Conservation (phyloP, 2,329 filamentous ascomycete species). For the Beauveria pseudobassiana region DNA sequence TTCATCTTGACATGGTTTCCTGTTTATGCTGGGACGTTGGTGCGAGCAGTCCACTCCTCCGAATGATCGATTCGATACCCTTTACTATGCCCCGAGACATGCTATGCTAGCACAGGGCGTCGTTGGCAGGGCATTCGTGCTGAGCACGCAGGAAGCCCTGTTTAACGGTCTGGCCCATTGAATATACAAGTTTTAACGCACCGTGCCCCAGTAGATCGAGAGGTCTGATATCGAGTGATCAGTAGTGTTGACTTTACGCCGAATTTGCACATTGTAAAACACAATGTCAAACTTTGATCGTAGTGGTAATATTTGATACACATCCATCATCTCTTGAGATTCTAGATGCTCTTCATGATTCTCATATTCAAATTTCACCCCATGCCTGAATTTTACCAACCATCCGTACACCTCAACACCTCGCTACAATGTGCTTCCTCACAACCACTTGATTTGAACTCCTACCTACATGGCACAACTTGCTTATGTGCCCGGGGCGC, state of each 20-base stretch:
- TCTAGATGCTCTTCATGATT: background rate
- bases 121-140: background rate
- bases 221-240: background rate
- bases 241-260: background rate
- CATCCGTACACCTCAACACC: background rate
- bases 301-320: background rate
- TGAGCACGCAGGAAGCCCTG: background rate
- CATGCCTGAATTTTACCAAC: background rate
- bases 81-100: background rate
- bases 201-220: background rate
- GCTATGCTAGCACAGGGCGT: background rate
- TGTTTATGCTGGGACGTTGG: constrained; percentile 8
- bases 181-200: background rate
- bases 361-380: background rate
- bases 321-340: background rate
- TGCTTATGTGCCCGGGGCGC: constrained; percentile 12
- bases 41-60: constrained; percentile 1
- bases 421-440: background rate
- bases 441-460: background rate
- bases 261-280: background rate
- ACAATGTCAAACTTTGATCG: no score
- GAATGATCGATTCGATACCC: constrained; percentile 12
- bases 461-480: background rate
- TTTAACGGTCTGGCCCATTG: background rate
- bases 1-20: constrained; percentile 3